Evolutionary conservation across 169 alveolate genomes (phyloP).

Genomic region (Amoebophrya sp.): DNA sequence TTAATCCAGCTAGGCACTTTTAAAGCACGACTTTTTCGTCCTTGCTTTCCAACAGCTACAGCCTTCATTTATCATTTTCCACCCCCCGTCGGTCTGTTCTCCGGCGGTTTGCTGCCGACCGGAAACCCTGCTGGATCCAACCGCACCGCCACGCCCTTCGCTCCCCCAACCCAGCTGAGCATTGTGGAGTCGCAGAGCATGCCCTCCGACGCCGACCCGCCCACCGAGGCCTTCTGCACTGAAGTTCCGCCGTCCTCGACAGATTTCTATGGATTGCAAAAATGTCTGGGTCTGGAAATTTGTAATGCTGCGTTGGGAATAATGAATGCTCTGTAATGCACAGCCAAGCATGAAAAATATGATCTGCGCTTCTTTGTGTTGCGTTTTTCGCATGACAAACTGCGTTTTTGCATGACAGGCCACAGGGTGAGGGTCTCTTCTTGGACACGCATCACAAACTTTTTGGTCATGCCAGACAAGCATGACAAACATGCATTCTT

Average conservation of each 20-base stretch:
- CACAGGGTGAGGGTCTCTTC: background rate
- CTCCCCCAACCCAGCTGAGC: background rate
- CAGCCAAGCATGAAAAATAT: background rate
- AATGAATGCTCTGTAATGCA: background rate
- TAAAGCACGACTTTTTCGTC: background rate
- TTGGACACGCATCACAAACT: background rate
- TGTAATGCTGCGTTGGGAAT: background rate
- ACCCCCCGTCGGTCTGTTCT: background rate
- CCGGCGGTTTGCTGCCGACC: background rate
- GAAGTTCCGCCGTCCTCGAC: background rate
- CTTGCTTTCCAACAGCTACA: background rate
- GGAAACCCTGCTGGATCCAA: background rate
- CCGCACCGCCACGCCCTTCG: background rate
- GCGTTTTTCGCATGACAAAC: background rate
- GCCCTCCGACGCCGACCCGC: background rate
- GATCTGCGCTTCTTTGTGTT: background rate
- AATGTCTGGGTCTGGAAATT: background rate
- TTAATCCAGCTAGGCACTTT: background rate
- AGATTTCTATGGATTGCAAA: background rate
- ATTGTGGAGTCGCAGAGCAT: background rate
- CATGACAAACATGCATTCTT: background rate
- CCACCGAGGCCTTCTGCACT: background rate
- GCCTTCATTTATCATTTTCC: background rate
- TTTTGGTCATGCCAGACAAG: background rate
- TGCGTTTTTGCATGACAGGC: background rate